phyloP scores from a whole-genome alignment of 2,329 filamentous ascomycete species.

The Fusarium sp. region DNA sequence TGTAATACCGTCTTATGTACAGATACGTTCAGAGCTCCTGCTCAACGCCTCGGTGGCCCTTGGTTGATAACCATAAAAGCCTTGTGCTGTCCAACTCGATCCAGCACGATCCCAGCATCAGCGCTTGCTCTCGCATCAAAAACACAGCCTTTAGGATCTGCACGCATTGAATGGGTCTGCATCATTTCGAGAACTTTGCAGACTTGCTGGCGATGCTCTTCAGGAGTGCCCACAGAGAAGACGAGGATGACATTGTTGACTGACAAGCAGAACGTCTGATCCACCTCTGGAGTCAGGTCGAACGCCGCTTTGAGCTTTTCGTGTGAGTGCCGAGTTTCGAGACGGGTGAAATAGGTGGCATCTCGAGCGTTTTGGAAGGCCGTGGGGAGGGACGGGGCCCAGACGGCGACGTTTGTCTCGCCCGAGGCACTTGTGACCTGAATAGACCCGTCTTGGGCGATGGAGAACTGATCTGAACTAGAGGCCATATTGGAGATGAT shows the following conservation, averaged over 20 bases:
- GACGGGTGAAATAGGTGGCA: background rate
- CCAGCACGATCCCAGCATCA: background rate
- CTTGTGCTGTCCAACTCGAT: background rate
- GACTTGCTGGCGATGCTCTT: background rate
- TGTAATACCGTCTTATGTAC: background rate
- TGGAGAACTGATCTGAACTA: background rate
- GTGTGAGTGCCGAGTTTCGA: background rate
- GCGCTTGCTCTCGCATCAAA: background rate
- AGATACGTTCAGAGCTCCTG: background rate
- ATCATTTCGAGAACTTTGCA: background rate
- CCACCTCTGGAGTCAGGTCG: background rate
- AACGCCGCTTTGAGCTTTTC: background rate
- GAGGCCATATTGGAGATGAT: background rate
- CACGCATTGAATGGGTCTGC: background rate
- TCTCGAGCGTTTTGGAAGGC: background rate
- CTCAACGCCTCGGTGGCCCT: background rate
- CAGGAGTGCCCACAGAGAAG: background rate
- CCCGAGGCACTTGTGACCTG: background rate
- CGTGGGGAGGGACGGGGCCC: background rate
- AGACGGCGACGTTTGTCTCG: background rate
- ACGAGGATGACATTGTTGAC: background rate
- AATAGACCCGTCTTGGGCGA: background rate
- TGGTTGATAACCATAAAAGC: background rate
- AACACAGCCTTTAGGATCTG: background rate
- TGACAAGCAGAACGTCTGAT: background rate